phyloP scores from a whole-genome alignment of 73 alveolate species.

The Paramecium sonneborni region DNA sequence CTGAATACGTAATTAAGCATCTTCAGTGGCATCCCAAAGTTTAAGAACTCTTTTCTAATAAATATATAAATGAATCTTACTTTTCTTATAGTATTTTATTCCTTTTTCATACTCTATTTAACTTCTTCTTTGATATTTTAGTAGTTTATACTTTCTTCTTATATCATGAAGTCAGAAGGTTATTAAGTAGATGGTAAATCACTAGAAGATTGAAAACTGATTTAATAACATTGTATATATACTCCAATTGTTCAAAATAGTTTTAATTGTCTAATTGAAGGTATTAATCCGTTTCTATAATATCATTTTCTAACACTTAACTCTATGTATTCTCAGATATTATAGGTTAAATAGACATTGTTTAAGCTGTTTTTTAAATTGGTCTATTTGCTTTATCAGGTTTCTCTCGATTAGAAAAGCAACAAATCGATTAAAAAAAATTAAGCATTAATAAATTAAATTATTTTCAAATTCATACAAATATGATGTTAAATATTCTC shows the following conservation, averaged over 20 bases:
- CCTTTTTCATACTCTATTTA: background rate
- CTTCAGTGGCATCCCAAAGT: constrained; percentile 42
- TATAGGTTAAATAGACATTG: constrained; percentile 27
- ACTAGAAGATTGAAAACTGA: background rate
- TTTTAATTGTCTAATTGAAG: background rate
- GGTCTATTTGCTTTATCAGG: background rate
- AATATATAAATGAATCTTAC: background rate
- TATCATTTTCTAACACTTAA: background rate
- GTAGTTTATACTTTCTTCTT: too few species aligned
- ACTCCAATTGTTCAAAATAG: background rate
- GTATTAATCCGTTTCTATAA: constrained; percentile 50
- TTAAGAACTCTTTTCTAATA: constrained; percentile 22
- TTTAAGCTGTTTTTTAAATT: background rate
- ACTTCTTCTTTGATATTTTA: background rate
- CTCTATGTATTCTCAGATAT: background rate
- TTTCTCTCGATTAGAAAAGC: constrained; percentile 42
- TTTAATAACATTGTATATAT: background rate
- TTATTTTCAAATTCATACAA: constrained; percentile 51
- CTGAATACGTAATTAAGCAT: background rate
- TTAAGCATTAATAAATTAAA: background rate
- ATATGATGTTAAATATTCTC: constrained; percentile 53
- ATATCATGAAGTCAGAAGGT: background rate
- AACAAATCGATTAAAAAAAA: background rate
- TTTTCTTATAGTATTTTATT: background rate
- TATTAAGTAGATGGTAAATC: background rate